Base-by-base conservation (phyloP, 805 yeast species). In the Candida dajiaensis region DNA sequence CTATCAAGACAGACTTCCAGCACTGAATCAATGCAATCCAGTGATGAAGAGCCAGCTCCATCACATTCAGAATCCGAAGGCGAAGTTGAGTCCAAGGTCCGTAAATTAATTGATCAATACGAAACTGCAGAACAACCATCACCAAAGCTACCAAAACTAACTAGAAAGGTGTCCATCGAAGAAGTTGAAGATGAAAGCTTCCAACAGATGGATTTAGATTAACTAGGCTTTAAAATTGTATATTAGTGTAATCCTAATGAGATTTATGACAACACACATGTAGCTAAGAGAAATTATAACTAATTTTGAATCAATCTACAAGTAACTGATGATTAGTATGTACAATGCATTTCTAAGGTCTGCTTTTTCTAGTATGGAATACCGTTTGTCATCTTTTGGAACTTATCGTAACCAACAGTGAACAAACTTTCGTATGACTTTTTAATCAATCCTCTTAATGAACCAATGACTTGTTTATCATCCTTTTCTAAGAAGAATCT, bases 381-480 rank as follows among this genome's bases (percentile, higher is more conserved):
- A 48, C 99, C 99, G 59, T 94, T 94, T 33, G 99, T 94, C 54
- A 94, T 65, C 59, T 95, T 75, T 68, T 94, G 99, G 80, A 94
- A 94, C 69, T 90, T 97, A 63, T 94, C 99, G 66, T 94, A 94
- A 19, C 97, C 98, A 61, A 83, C 86, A 31, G 99, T 94, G 60
- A 84, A 89, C 58, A 80, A 69, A 67, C 95, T 85, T 65, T 92
- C 98, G 65, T 81, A 85, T 48, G 95, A 82, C 69, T 83, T 85
- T 53, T 72, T 74, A 51, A 94, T 83, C 67, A 94, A 75, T 2
- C 80, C 76, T 52, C 86, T 76, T 81, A 94, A 85, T 55, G 74
- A 78, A 31, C 71, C 59, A 10, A 95, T 89, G 8, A 97, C 97
- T 41, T 92, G 97, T 46, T 79, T 82, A 44, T 92, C 97, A 26